Evolutionary conservation across 1,284 basidiomycete species (phyloP).

Genomic region (Microbotryum lychnidis-dioicae): DNA sequence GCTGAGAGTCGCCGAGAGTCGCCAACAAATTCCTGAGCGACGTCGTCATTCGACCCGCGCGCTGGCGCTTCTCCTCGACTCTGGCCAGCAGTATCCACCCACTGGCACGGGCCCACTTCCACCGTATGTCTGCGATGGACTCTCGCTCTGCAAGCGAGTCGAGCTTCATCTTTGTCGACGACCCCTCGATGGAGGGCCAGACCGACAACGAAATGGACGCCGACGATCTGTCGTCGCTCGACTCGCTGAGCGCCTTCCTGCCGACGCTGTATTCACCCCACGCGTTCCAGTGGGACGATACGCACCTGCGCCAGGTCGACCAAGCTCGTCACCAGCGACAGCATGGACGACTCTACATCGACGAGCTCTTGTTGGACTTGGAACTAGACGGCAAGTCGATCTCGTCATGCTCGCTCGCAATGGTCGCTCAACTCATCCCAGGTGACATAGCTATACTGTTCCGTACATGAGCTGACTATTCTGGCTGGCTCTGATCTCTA

Average conservation of each 20-base stretch:
- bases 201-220: neutral
- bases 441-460: too few relatives aligned
- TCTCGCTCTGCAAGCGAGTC: too few relatives aligned
- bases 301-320: neutral
- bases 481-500: neutral
- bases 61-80: too few relatives aligned
- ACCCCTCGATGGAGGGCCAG: neutral
- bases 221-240: neutral
- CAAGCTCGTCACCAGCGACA: conserved; percentile 1
- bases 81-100: too few relatives aligned
- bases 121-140: too few relatives aligned
- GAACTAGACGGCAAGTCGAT: conserved; percentile 1
- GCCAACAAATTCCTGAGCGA: too few relatives aligned
- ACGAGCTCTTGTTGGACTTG: conserved; percentile 15
- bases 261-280: neutral
- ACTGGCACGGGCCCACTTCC: too few relatives aligned
- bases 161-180: too few relatives aligned
- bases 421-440: neutral
- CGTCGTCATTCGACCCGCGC: too few relatives aligned
- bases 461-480: neutral
- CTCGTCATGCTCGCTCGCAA: neutral
- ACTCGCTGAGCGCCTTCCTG: neutral
- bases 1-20: too few relatives aligned
- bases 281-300: neutral
- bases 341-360: conserved; percentile 14